phyloP scores from a whole-genome alignment of 2,329 filamentous ascomycete species.

The Arthroderma sp. region DNA sequence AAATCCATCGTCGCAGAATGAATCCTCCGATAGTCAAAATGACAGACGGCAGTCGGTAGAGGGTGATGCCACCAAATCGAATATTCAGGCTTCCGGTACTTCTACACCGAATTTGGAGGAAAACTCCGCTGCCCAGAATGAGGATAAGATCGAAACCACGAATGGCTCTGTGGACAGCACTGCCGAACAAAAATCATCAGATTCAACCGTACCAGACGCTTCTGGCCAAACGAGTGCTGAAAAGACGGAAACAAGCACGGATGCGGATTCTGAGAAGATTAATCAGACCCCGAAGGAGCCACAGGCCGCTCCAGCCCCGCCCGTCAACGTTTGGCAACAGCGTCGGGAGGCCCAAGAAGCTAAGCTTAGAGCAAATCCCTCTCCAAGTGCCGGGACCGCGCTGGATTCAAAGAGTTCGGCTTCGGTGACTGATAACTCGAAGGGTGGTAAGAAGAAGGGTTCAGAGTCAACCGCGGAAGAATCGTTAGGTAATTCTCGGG shows the following conservation, averaged over 20 bases:
- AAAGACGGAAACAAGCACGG: constrained; percentile 40
- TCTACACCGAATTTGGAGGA: no score
- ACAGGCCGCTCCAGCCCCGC: constrained; percentile 66
- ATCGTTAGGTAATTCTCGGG: constrained; percentile 14
- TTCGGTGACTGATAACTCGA: constrained; percentile 14
- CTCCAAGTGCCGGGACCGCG: neutral
- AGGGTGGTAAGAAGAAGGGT: constrained; percentile 27
- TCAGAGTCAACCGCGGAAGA: constrained; percentile 14
- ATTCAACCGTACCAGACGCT: constrained; percentile 47
- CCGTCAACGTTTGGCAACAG: constrained; percentile 80
- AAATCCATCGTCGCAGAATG: constrained; percentile 1
- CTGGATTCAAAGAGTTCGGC: no score
- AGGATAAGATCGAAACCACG: no score
- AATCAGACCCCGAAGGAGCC: constrained; percentile 48
- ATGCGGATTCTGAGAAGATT: constrained; percentile 47
- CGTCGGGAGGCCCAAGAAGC: constrained; percentile 53
- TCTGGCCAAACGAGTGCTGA: constrained; percentile 26
- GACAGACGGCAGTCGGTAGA: no score
- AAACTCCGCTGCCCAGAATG: no score
- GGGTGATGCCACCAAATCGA: no score
- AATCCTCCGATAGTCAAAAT: neutral
- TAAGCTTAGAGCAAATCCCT: constrained; percentile 30
- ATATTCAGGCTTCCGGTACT: no score
- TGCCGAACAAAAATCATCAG: constrained; percentile 24
- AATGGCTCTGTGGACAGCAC: constrained; percentile 16